These are phyloP conservation scores for Cryptococcus deneoformans DNA, from an alignment of 1,284 basidiomycete genomes.

Conservation along the genomic window DNA sequence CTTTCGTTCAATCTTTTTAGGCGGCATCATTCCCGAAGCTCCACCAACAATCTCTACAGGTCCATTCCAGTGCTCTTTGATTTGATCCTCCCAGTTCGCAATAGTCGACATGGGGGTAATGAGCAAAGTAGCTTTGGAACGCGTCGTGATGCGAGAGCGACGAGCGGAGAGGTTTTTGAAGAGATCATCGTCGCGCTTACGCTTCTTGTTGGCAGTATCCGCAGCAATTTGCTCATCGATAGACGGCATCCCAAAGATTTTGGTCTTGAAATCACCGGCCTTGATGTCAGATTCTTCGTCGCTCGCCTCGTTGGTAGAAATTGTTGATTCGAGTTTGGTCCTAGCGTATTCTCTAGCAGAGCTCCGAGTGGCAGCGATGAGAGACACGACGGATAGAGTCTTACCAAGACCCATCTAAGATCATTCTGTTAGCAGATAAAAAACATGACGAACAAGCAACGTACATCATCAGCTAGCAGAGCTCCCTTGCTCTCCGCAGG, in stretches of 20 bases:
- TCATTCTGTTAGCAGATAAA: constrained; percentile 16
- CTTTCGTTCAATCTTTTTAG: constrained; percentile 27
- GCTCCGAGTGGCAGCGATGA: constrained; percentile 79
- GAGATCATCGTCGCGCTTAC: constrained; percentile 30
- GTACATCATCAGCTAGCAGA: constrained; percentile 88
- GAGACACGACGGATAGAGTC: constrained; percentile 86
- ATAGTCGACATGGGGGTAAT: constrained; percentile 96
- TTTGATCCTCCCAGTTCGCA: constrained; percentile 98
- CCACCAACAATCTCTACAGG: constrained; percentile 79
- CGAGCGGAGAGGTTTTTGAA: constrained; percentile 52
- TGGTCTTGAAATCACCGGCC: constrained; percentile 67
- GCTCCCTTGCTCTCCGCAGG: constrained; percentile 81
- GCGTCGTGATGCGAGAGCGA: constrained; percentile 67
- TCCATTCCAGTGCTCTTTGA: constrained; percentile 91
- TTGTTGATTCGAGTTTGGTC: constrained; percentile 57
- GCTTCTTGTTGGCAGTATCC: constrained; percentile 35
- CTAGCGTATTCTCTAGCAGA: constrained; percentile 61
- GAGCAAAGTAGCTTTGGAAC: constrained; percentile 89
- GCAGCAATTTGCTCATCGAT: constrained; percentile 8
- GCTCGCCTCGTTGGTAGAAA: constrained; percentile 45
- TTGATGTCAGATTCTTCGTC: constrained; percentile 53
- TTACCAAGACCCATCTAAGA: constrained; percentile 95
- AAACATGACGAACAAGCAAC: constrained; percentile 40
- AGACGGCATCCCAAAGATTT: constrained; percentile 78
- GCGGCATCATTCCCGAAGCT: constrained; percentile 43